A percentile compares a stretch with the other conserved stretches of the same genome.
These are phyloP conservation scores for Aspergillus baeticus DNA, from an alignment of 495 filamentous ascomycete genomes.

Conservation along the genomic window DNA sequence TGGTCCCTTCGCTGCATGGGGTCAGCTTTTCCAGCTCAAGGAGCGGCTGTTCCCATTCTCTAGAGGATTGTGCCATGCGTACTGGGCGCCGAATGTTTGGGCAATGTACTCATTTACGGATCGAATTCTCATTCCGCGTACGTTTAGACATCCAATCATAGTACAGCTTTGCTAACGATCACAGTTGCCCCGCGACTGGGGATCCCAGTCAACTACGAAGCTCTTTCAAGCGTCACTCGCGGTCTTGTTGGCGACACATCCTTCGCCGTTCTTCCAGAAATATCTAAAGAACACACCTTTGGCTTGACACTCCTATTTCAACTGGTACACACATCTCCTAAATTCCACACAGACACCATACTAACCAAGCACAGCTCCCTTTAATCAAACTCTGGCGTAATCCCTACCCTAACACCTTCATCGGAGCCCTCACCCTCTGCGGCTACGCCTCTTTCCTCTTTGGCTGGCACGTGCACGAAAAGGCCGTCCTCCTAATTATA, in stretches of 20 bases:
- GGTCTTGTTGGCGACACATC: conserved; percentile 93
- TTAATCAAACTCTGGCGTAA: conserved; percentile 77
- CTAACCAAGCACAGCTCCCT: conserved; percentile 51
- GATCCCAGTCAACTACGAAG: conserved; percentile 66
- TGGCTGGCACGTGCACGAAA: conserved; percentile 98
- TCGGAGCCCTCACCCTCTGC: conserved; percentile 89
- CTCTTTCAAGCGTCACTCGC: conserved; percentile 83
- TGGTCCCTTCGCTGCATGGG: conserved; percentile 82
- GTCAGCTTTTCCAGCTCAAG: conserved; percentile 84
- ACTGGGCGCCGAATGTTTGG: conserved; percentile 98
- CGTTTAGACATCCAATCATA: conserved; percentile 20
- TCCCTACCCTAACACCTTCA: conserved; percentile 83
- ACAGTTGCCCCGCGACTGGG: conserved; percentile 77
- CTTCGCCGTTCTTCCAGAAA: conserved; percentile 88
- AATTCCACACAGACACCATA: background rate
- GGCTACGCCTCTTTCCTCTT: conserved; percentile 97
- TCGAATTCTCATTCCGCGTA: conserved; percentile 75
- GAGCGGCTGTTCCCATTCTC: conserved; percentile 91
- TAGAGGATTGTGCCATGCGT: conserved; percentile 89
- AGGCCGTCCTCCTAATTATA: conserved; percentile 90
- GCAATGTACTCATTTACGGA: conserved; percentile 94
- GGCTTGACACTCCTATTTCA: conserved; percentile 81
- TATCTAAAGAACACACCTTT: conserved; percentile 79
- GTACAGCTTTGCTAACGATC: conserved; percentile 21
- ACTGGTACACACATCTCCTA: conserved; percentile 40